Conservation (phyloP, 1,284 basidiomycete species). For the Ustilago tritici region DNA sequence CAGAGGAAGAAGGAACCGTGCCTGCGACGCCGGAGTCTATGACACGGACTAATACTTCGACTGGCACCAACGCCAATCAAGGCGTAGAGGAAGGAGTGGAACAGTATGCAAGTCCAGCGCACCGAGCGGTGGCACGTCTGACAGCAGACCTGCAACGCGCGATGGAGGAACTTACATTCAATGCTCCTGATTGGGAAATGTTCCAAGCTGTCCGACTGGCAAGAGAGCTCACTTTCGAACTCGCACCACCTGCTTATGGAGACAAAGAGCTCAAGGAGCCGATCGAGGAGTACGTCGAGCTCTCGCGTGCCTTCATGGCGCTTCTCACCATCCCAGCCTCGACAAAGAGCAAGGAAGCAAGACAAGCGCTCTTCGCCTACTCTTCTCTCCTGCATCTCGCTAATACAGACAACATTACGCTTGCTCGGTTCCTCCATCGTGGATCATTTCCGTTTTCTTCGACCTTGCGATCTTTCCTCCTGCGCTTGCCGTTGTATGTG, state of each 20-base stretch:
- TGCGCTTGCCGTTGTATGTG: slow-evolving; percentile 32
- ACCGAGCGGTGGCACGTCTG: slow-evolving; percentile 86
- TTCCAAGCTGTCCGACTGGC: slow-evolving; percentile 88
- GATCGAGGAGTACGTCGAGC: slow-evolving; percentile 31
- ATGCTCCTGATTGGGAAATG: slow-evolving; percentile 93
- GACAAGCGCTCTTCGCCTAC: slow-evolving; percentile 29
- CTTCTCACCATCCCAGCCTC: slow-evolving; percentile 29
- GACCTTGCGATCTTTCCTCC: slow-evolving; percentile 9
- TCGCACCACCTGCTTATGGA: background rate
- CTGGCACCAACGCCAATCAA: background rate
- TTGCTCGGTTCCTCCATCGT: slow-evolving; percentile 1
- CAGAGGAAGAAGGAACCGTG: slow-evolving; percentile 29
- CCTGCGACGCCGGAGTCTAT: slow-evolving; percentile 46
- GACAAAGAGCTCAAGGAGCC: slow-evolving; percentile 5
- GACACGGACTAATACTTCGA: slow-evolving; percentile 23
- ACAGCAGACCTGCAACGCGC: slow-evolving; percentile 80
- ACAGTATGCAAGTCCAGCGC: slow-evolving; percentile 69
- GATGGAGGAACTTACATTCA: slow-evolving; percentile 83
- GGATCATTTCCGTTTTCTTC: background rate
- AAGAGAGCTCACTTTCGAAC: slow-evolving; percentile 82
- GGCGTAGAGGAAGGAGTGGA: slow-evolving; percentile 4
- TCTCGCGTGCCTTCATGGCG: slow-evolving; percentile 22
- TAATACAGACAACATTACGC: slow-evolving; percentile 23
- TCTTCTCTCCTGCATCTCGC: slow-evolving; percentile 26
- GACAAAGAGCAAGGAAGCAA: slow-evolving; percentile 12